Evolutionary conservation across 1,284 basidiomycete species (phyloP).

Genomic region (Tetrapyrgos nigripes): DNA sequence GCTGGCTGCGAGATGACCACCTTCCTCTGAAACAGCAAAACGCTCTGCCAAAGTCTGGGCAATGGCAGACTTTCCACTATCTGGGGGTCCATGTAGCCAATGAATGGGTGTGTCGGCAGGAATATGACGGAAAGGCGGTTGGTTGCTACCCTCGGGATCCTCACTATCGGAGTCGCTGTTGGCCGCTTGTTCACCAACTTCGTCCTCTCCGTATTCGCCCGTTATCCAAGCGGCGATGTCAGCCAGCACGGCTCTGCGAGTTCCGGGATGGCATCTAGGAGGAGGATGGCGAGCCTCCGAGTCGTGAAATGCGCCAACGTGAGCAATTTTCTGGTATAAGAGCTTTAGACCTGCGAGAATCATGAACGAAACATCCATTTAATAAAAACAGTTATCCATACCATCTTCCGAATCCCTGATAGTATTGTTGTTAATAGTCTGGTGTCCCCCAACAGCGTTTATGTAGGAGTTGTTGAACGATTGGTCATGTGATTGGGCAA

Average conservation of each 20-base stretch:
- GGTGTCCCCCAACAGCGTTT: not conserved
- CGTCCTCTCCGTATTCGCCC: not conserved
- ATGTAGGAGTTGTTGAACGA: not conserved
- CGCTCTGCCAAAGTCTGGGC: constrained; percentile 3
- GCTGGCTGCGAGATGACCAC: not conserved
- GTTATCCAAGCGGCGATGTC: constrained; percentile 1
- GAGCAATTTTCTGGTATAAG: not conserved
- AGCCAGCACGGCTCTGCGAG: not conserved
- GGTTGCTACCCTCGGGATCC: no score
- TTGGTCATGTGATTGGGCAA: not conserved
- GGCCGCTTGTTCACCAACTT: no score
- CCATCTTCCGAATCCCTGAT: not conserved
- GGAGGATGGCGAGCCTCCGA: not conserved
- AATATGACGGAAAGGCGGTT: no score
- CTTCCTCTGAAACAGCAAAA: not conserved
- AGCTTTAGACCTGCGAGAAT: not conserved
- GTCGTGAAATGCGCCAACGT: constrained; percentile 3
- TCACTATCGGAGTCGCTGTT: no score
- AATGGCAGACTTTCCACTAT: constrained; percentile 3
- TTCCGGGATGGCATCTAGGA: constrained; percentile 5
- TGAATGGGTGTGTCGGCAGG: not conserved
- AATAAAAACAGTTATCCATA: not conserved
- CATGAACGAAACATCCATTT: not conserved
- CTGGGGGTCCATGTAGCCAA: constrained; percentile 4
- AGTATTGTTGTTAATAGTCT: not conserved